Evolutionary conservation across 2,329 filamentous ascomycete genomes (phyloP).

Genomic region (Oidium heveae): DNA sequence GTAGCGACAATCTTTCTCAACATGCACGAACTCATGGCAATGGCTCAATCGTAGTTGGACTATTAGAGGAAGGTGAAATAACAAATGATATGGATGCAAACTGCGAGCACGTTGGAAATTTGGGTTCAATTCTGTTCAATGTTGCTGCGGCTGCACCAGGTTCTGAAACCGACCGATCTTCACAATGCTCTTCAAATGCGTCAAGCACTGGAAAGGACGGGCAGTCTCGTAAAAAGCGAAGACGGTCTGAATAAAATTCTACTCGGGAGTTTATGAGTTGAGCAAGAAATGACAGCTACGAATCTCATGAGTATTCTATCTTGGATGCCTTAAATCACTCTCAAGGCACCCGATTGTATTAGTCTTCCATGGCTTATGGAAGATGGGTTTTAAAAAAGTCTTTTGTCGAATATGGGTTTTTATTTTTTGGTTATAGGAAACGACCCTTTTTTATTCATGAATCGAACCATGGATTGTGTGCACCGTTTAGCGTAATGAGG

Average conservation of each 20-base stretch:
- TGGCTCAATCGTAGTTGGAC: constrained; percentile 73
- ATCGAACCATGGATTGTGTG: no score
- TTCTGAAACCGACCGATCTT: constrained; percentile 30
- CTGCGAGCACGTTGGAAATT: constrained; percentile 36
- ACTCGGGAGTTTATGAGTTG: no score
- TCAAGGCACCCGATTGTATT: no score
- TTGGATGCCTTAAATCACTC: no score
- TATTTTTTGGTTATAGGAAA: no score
- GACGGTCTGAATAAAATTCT: constrained; percentile 32
- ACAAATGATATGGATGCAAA: constrained; percentile 19
- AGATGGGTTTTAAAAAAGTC: no score
- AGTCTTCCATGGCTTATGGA: no score
- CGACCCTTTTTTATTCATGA: no score
- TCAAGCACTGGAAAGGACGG: constrained; percentile 19
- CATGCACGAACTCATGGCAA: constrained; percentile 84
- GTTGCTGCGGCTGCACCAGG: constrained; percentile 49
- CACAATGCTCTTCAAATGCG: constrained; percentile 17
- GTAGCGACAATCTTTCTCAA: constrained; percentile 90
- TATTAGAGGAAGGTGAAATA: constrained; percentile 47
- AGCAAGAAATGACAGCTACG: no score
- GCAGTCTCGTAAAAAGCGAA: constrained; percentile 49
- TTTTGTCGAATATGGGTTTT: no score
- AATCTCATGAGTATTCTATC: no score
- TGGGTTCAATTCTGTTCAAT: constrained; percentile 62
- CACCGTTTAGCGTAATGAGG: no score